Conservation (phyloP, 1,139 yeast species). For the Protomyces gravidus region DNA sequence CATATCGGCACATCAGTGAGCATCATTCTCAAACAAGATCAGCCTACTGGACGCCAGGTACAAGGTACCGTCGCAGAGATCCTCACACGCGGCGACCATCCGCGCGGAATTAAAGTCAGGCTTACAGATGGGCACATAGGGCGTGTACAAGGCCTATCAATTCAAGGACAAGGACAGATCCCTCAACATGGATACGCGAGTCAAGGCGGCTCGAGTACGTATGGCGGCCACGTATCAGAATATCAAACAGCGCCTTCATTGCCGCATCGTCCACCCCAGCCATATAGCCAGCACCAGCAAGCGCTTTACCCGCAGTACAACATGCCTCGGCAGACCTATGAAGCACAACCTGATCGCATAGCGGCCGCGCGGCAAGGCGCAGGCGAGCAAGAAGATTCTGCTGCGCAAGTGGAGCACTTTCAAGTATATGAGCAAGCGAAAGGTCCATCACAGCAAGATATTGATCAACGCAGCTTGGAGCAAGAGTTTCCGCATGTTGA, state of each 20-base stretch:
- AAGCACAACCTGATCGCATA: not conserved
- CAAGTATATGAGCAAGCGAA: slow-evolving; percentile 10
- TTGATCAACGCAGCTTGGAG: slow-evolving; percentile 3
- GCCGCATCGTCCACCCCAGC: not conserved
- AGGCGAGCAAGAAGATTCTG: slow-evolving; percentile 1
- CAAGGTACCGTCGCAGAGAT: slow-evolving; percentile 9
- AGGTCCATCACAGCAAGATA: slow-evolving; percentile 7
- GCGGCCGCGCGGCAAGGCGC: not conserved
- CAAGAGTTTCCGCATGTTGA: slow-evolving; percentile 5
- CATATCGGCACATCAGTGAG: slow-evolving; percentile 11
- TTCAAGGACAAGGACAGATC: not conserved
- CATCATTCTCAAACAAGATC: slow-evolving; percentile 18
- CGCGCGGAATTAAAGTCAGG: slow-evolving; percentile 23
- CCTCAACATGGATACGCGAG: too few relatives aligned
- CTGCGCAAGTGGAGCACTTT: slow-evolving; percentile 13
- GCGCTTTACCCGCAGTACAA: not conserved
- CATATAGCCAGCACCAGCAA: slow-evolving; percentile 2
- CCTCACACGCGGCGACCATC: slow-evolving; percentile 23
- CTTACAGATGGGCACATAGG: slow-evolving; percentile 20
- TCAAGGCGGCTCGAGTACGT: not conserved
- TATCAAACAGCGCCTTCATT: not conserved
- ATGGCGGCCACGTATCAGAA: not conserved
- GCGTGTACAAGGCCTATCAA: slow-evolving; percentile 16
- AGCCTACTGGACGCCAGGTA: slow-evolving; percentile 19
- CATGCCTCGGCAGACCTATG: not conserved